Evolutionary conservation across 2,329 filamentous ascomycete genomes (phyloP).

Genomic region (Graphilbum sp.): DNA sequence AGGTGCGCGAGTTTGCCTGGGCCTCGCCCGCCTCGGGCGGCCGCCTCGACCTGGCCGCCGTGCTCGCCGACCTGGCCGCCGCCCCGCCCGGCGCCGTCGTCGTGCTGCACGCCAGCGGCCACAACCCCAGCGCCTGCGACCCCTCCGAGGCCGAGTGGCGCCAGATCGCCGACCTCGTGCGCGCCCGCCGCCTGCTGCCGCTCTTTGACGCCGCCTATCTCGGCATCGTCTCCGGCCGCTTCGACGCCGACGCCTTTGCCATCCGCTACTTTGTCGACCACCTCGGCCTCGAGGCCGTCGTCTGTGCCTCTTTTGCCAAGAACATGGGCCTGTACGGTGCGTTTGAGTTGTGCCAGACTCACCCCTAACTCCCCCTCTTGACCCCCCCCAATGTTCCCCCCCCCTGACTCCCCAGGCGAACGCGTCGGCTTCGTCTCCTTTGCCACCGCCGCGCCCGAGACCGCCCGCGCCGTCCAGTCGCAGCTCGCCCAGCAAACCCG

Average conservation of each 20-base stretch:
- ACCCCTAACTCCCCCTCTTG: no score
- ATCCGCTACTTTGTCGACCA: slow-evolving; percentile 85
- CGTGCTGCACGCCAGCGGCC: slow-evolving; percentile 84
- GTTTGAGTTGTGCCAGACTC: no score
- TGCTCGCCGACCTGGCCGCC: slow-evolving; percentile 51
- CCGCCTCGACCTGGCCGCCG: slow-evolving; percentile 79
- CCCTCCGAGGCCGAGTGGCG: slow-evolving; percentile 89
- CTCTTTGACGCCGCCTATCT: slow-evolving; percentile 98
- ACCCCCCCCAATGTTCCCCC: no score
- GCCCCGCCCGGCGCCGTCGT: slow-evolving; percentile 71
- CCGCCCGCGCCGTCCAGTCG: slow-evolving; percentile 49
- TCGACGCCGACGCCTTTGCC: slow-evolving; percentile 70
- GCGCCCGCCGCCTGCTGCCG: slow-evolving; percentile 70
- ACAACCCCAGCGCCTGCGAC: slow-evolving; percentile 96
- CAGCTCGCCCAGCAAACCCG: slow-evolving; percentile 93
- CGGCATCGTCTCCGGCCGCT: slow-evolving; percentile 84
- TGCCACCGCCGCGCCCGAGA: slow-evolving; percentile 57
- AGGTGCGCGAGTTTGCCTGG: slow-evolving; percentile 19
- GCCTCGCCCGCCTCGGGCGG: slow-evolving; percentile 41
- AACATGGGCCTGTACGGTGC: slow-evolving; percentile 93
- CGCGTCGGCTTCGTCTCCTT: slow-evolving; percentile 92
- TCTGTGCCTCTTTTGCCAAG: slow-evolving; percentile 92
- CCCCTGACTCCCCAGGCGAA: no score
- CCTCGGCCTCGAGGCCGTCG: slow-evolving; percentile 62
- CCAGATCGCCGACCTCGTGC: slow-evolving; percentile 64